These are phyloP conservation scores for Mycena albidolilacea DNA, from an alignment of 768 basidiomycete species.

Conservation along the genomic window DNA sequence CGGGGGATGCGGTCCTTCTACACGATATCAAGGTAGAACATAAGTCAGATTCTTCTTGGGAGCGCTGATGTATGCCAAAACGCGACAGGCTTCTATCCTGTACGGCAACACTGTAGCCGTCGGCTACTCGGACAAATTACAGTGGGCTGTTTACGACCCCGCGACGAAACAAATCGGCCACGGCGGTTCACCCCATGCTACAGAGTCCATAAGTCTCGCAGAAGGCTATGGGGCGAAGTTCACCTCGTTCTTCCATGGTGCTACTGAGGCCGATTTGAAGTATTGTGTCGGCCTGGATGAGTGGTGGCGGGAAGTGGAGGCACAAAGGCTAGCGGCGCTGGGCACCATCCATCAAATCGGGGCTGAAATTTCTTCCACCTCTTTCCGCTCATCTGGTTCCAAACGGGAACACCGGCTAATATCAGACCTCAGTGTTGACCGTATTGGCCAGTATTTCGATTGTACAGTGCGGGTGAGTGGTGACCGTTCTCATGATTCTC, in stretches of 20 bases:
- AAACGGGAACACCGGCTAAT: constrained; percentile 62
- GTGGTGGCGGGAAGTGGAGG: constrained; percentile 64
- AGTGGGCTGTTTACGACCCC: constrained; percentile 71
- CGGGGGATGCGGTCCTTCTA: constrained; percentile 68
- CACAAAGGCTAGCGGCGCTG: constrained; percentile 37
- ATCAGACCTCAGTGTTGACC: constrained; percentile 67
- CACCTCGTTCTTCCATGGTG: constrained; percentile 60
- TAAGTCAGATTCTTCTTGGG: not conserved
- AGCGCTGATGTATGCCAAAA: constrained; percentile 7
- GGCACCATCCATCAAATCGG: constrained; percentile 43
- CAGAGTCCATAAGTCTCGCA: constrained; percentile 51
- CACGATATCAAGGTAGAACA: constrained; percentile 63
- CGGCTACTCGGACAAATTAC: constrained; percentile 63
- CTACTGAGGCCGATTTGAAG: constrained; percentile 54
- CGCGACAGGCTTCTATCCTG: not conserved
- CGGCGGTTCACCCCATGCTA: constrained; percentile 54
- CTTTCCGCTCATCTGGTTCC: not conserved
- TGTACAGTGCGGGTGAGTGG: constrained; percentile 72
- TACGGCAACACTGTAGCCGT: constrained; percentile 50
- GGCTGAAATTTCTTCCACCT: not conserved
- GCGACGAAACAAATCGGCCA: constrained; percentile 53
- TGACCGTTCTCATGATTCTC: not conserved
- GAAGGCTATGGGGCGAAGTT: constrained; percentile 57
- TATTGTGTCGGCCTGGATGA: constrained; percentile 62
- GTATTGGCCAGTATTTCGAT: constrained; percentile 69